Conservation (phyloP, 768 basidiomycete genomes). For the Russula sp. region DNA sequence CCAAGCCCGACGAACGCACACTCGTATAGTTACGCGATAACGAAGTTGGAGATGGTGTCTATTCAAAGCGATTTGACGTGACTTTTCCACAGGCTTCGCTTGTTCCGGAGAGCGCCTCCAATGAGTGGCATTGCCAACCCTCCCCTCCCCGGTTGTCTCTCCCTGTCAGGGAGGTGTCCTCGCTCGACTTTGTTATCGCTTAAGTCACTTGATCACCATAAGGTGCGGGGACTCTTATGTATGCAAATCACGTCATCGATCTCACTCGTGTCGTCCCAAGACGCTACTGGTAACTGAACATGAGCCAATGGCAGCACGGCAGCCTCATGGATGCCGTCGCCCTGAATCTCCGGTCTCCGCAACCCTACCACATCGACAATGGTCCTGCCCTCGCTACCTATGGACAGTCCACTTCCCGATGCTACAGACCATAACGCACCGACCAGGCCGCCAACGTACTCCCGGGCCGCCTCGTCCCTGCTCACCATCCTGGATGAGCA, state of each 20-base stretch:
- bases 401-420: not conserved
- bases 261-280: not conserved
- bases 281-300: not conserved
- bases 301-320: not conserved
- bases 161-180: not conserved
- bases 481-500: too few species aligned
- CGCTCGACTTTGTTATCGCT: not conserved
- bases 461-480: too few species aligned
- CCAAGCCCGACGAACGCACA: not conserved
- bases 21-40: constrained; percentile 7
- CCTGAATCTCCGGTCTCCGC: not conserved
- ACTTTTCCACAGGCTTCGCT: constrained; percentile 1
- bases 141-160: not conserved
- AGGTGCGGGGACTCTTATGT: not conserved
- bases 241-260: not conserved
- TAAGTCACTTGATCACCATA: not conserved
- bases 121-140: not conserved
- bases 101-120: not conserved
- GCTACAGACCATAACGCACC: not conserved
- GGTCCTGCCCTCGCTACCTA: not conserved
- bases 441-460: too few species aligned
- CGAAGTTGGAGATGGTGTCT: not conserved
- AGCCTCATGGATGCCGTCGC: not conserved
- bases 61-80: not conserved
- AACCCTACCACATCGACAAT: not conserved